Conservation (phyloP, 805 yeast species). For the Teunomyces pallodes region DNA sequence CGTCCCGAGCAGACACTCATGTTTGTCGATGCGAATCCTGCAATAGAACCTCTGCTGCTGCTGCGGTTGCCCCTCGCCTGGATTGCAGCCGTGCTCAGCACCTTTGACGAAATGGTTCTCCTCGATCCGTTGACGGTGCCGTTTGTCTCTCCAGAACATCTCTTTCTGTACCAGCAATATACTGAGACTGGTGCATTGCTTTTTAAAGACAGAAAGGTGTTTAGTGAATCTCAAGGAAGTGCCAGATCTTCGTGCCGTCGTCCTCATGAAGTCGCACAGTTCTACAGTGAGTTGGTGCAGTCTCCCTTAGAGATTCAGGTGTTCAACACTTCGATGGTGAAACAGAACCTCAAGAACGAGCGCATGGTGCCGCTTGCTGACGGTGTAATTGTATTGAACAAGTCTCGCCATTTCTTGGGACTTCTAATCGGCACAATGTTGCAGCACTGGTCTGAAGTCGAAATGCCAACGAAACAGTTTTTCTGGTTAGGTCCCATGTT, state of each 20-base stretch:
- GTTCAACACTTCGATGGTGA: not conserved
- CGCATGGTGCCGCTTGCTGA: conserved; percentile 1
- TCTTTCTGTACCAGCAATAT: conserved; percentile 13
- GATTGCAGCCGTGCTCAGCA: conserved; percentile 8
- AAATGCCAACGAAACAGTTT: conserved; percentile 6
- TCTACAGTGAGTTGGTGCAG: conserved; percentile 1
- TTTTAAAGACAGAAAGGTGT: conserved; percentile 20
- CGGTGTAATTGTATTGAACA: conserved; percentile 8
- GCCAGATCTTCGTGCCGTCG: conserved; percentile 3
- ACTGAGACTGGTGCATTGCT: conserved; percentile 16
- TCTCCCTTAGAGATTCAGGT: not conserved
- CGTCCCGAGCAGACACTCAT: not conserved
- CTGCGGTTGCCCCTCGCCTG: conserved; percentile 4
- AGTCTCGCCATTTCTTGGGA: conserved; percentile 7
- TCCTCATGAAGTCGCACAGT: not conserved
- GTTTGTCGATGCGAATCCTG: conserved; percentile 1
- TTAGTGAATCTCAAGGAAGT: not conserved
- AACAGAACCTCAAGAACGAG: not conserved
- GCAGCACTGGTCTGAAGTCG: conserved; percentile 6
- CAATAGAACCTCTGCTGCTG: not conserved
- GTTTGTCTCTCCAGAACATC: conserved; percentile 5
- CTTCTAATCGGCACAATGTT: conserved; percentile 8
- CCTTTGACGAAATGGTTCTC: conserved; percentile 10
- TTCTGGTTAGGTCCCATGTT: conserved; percentile 11
- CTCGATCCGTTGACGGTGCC: conserved; percentile 10